Percentiles rank a stretch among this genome's conserved stretches.
Conservation (phyloP, 108 stramenopile genomes). For the Stephanodiscus triporus region DNA sequence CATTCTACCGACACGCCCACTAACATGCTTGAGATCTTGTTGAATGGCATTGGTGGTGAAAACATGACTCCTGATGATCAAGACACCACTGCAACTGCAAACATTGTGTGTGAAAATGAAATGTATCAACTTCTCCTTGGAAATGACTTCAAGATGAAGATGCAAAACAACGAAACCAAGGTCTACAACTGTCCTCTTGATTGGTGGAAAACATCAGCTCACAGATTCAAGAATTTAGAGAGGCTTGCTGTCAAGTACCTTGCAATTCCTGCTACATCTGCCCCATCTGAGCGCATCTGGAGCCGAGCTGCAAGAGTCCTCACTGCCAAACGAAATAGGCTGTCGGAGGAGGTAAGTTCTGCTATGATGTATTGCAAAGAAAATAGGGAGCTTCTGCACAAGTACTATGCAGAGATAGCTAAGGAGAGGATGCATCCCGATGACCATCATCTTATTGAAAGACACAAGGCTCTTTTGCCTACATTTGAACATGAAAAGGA, state of each 20-base stretch:
- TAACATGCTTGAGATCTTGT: no score
- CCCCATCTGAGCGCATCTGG: slow-evolving; percentile 1
- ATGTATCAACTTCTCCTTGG: not conserved
- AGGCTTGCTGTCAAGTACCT: no score
- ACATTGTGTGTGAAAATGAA: not conserved
- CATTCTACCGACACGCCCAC: no score
- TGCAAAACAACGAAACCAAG: no score
- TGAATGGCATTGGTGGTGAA: no score
- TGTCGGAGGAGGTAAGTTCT: slow-evolving; percentile 15
- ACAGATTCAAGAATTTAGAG: no score
- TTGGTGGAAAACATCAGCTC: no score
- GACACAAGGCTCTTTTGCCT: slow-evolving; percentile 5
- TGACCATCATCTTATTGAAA: not conserved
- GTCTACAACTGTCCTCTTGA: no score
- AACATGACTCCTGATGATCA: no score
- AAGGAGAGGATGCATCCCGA: not conserved
- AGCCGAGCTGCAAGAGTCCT: slow-evolving; percentile 13
- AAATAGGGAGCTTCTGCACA: slow-evolving; percentile 10
- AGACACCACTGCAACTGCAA: not conserved
- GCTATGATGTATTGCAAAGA: slow-evolving; percentile 13
- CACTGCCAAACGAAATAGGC: slow-evolving; percentile 12
- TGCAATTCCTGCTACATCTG: slow-evolving; percentile 1
- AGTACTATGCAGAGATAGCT: slow-evolving; percentile 8
- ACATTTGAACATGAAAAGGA: slow-evolving; percentile 25
- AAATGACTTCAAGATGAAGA: not conserved